These are phyloP conservation scores for Myxozyma neotropica DNA, from an alignment of 805 yeast genomes.

Conservation along the genomic window DNA sequence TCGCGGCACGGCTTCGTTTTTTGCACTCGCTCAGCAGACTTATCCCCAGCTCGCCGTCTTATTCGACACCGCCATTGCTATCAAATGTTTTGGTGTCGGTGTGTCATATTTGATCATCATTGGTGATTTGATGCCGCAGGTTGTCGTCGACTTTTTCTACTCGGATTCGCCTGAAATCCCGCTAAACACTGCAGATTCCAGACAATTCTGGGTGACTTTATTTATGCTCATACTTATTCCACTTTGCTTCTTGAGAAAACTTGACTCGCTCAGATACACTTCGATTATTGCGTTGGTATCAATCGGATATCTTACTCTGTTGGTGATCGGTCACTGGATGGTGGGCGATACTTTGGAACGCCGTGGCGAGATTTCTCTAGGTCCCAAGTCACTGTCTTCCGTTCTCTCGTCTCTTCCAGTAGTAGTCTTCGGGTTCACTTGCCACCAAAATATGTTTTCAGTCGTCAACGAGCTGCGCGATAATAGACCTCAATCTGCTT, in stretches of 20 bases:
- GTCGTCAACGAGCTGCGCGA: slow-evolving; percentile 77
- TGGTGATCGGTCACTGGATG: slow-evolving; percentile 73
- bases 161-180: slow-evolving; percentile 4
- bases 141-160: slow-evolving; percentile 38
- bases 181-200: slow-evolving; percentile 26
- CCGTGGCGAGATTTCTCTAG: slow-evolving; percentile 54
- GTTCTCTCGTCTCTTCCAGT: slow-evolving; percentile 83
- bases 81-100: slow-evolving; percentile 82
- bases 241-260: slow-evolving; percentile 68
- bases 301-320: slow-evolving; percentile 70
- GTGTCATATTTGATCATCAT: slow-evolving; percentile 70
- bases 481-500: slow-evolving; percentile 52
- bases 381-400: slow-evolving; percentile 50
- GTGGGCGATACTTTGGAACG: slow-evolving; percentile 55
- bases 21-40: slow-evolving; percentile 65
- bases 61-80: slow-evolving; percentile 72
- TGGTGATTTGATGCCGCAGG: slow-evolving; percentile 72
- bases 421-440: slow-evolving; percentile 90
- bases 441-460: slow-evolving; percentile 94
- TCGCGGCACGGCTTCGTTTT: slow-evolving; percentile 66
- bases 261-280: slow-evolving; percentile 84
- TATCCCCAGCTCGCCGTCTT: slow-evolving; percentile 68
- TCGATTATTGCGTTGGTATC: slow-evolving; percentile 81
- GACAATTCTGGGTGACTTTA: slow-evolving; percentile 53
- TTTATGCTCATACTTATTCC: slow-evolving; percentile 57